Evolutionary conservation across 1,284 basidiomycete species (phyloP).

Genomic region (Cryptococcus jaspeensis): DNA sequence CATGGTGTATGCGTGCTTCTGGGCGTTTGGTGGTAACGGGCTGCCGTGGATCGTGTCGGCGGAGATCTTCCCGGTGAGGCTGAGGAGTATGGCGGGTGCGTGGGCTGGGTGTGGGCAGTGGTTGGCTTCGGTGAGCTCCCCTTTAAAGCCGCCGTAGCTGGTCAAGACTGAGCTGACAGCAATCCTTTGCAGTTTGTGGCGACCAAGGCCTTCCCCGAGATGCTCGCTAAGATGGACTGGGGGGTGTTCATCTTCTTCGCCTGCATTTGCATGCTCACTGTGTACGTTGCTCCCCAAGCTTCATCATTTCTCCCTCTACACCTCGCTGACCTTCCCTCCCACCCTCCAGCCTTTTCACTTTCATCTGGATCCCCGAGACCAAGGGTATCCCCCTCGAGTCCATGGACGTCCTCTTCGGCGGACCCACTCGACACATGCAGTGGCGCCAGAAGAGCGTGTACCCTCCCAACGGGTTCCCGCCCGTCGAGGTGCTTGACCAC

Average conservation of each 20-base stretch:
- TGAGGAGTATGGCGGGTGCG: conserved; percentile 32
- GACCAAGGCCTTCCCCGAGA: conserved; percentile 34
- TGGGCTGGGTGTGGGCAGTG: conserved; percentile 31
- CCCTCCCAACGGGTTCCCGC: conserved; percentile 32
- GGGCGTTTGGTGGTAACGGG: conserved; percentile 29
- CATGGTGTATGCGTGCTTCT: conserved; percentile 33
- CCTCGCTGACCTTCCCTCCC: not conserved
- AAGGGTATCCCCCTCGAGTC: conserved; percentile 35
- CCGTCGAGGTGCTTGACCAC: conserved; percentile 4
- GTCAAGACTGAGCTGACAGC: not conserved
- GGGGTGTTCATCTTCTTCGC: conserved; percentile 43
- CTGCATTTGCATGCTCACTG: conserved; percentile 23
- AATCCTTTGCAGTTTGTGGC: conserved; percentile 27
- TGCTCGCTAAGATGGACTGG: conserved; percentile 34
- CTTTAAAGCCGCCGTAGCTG: not conserved
- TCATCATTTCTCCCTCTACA: too few species aligned
- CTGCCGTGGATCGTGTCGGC: conserved; percentile 31
- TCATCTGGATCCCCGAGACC: conserved; percentile 40
- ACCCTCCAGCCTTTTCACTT: conserved; percentile 26
- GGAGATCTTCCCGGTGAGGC: conserved; percentile 36
- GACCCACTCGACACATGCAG: conserved; percentile 19
- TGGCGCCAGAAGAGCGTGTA: conserved; percentile 33
- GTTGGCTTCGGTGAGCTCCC: conserved; percentile 20
- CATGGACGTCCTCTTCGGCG: conserved; percentile 30
- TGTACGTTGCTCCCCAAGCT: conserved; percentile 5